A percentile compares a stretch with the other conserved stretches of the same genome.
These are phyloP conservation scores for Camptophora hylomeconis DNA, from an alignment of 2,329 filamentous ascomycete species.

Conservation along the genomic window DNA sequence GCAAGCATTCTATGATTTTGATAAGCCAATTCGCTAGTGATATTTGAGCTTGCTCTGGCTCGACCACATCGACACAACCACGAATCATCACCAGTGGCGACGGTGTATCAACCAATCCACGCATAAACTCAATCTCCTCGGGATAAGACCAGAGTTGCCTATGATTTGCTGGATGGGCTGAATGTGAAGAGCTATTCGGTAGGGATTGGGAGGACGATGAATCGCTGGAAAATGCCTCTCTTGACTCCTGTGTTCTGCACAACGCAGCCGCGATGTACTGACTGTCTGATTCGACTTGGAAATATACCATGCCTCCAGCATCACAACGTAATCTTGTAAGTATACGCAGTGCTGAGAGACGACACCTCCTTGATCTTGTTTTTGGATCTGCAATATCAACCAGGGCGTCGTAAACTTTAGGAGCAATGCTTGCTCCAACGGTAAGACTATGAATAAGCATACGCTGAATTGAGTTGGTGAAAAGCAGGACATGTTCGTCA, in stretches of 20 bases:
- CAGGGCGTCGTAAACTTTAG: conserved; percentile 48
- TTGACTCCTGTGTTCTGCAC: conserved; percentile 47
- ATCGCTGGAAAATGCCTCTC: conserved; percentile 20
- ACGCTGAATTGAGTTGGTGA: neutral
- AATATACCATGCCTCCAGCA: conserved; percentile 61
- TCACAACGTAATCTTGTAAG: conserved; percentile 76
- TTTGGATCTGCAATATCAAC: conserved; percentile 49
- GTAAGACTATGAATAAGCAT: conserved; percentile 67
- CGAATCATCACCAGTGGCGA: conserved; percentile 5
- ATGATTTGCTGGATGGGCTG: neutral
- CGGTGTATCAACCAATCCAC: conserved; percentile 9
- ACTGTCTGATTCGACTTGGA: conserved; percentile 58
- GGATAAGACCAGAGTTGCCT: conserved; percentile 41
- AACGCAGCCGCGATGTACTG: conserved; percentile 60
- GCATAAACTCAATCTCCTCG: conserved; percentile 22
- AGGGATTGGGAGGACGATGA: too few relatives aligned
- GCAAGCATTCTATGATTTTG: conserved; percentile 58
- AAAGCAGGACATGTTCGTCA: too few relatives aligned
- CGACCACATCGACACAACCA: too few relatives aligned
- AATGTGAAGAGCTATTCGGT: too few relatives aligned
- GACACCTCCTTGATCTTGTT: conserved; percentile 52
- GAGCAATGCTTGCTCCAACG: conserved; percentile 50
- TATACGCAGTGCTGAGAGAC: conserved; percentile 61
- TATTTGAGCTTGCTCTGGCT: conserved; percentile 30
- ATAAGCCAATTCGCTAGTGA: conserved; percentile 63